Evolutionary conservation across 768 basidiomycete genomes (phyloP).

Genomic region (Phanerochaete sordida): DNA sequence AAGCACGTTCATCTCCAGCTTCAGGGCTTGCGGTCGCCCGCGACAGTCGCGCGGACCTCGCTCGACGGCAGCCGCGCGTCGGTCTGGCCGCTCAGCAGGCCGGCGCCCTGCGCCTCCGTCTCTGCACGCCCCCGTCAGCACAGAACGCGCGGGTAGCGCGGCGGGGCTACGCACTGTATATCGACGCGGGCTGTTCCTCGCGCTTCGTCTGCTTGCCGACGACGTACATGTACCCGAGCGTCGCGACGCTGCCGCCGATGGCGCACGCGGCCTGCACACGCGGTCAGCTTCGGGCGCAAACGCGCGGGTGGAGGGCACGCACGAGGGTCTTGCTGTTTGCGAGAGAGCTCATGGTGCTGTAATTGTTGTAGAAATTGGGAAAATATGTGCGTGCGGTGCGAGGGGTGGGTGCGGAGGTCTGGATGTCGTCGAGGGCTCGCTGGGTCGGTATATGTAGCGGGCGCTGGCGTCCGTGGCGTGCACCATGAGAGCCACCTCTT

Average conservation of each 20-base stretch:
- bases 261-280: conserved; percentile 2
- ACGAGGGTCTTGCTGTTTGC: conserved; percentile 11
- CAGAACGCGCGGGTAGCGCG: neutral
- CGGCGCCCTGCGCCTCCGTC: conserved; percentile 10
- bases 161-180: conserved; percentile 11
- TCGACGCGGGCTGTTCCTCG: conserved; percentile 8
- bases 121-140: conserved; percentile 2
- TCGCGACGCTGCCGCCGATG: conserved; percentile 8
- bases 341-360: conserved; percentile 11
- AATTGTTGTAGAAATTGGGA: neutral
- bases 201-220: conserved; percentile 11
- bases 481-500: neutral
- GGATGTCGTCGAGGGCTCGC: neutral
- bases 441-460: neutral
- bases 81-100: conserved; percentile 3
- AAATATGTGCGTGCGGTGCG: neutral
- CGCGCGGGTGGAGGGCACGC: neutral
- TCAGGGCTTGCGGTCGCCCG: neutral
- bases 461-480: neutral
- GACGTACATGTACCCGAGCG: conserved; percentile 13
- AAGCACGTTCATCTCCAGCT: neutral
- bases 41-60: neutral
- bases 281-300: neutral
- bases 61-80: conserved; percentile 11
- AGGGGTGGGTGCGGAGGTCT: neutral